Percentiles rank a stretch among this genome's conserved stretches.
These are phyloP conservation scores for Trichoderma polysporum DNA, from an alignment of 2,329 filamentous ascomycete species.

Conservation along the genomic window DNA sequence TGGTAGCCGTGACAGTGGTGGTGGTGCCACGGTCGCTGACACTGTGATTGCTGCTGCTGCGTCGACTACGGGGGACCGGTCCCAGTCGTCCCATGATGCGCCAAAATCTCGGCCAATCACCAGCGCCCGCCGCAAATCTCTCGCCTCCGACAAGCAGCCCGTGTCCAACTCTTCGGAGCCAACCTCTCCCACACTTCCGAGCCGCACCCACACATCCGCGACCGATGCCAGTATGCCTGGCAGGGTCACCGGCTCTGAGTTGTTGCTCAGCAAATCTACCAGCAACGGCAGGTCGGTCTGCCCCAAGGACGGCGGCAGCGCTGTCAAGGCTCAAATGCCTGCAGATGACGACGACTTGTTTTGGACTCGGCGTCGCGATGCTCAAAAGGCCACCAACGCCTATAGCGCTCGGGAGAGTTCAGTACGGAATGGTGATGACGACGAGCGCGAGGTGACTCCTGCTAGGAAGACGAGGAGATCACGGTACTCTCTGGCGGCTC, in stretches of 20 bases:
- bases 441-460: slow-evolving; percentile 34
- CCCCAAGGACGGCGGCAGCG: slow-evolving; percentile 28
- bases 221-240: slow-evolving; percentile 43
- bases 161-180: slow-evolving; percentile 39
- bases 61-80: slow-evolving; percentile 22
- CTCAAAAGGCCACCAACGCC: slow-evolving; percentile 42
- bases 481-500: slow-evolving; percentile 37
- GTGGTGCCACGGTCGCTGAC: slow-evolving; percentile 23
- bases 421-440: slow-evolving; percentile 34
- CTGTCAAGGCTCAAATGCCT: slow-evolving; percentile 30
- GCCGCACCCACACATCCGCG: slow-evolving; percentile 29
- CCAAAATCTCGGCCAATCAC: slow-evolving; percentile 43
- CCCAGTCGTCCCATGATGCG: slow-evolving; percentile 36
- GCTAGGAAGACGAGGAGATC: slow-evolving; percentile 36
- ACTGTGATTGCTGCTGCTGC: slow-evolving; percentile 24
- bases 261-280: slow-evolving; percentile 32
- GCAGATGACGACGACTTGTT: slow-evolving; percentile 34
- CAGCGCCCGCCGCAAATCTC: slow-evolving; percentile 39
- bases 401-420: slow-evolving; percentile 40
- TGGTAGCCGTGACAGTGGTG: slow-evolving; percentile 20
- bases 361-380: slow-evolving; percentile 39
- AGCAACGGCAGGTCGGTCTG: slow-evolving; percentile 23
- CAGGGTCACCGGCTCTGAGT: slow-evolving; percentile 35
- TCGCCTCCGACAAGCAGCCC: slow-evolving; percentile 39
- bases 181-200: slow-evolving; percentile 35